Evolutionary conservation across 169 alveolate species (phyloP).

Genomic region (Perkinsus chesapeaki): DNA sequence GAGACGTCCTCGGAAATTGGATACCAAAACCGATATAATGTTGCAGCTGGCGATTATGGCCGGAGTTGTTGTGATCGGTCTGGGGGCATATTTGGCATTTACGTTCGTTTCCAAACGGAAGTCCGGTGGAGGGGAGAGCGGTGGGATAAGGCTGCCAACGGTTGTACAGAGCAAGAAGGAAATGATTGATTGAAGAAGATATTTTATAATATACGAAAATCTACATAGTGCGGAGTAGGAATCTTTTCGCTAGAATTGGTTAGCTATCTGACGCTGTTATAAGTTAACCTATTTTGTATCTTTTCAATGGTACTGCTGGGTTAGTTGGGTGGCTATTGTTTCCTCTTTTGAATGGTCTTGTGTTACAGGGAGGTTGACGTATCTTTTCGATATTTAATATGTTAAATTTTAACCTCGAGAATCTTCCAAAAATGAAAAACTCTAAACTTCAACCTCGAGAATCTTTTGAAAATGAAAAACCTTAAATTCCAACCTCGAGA

Average conservation of each 20-base stretch:
- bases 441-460: too few species aligned
- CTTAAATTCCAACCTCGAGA: too few species aligned
- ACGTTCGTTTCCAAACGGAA: neutral
- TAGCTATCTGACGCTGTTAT: neutral
- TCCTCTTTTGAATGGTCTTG: too few species aligned
- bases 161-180: neutral
- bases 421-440: too few species aligned
- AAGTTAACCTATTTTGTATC: neutral
- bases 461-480: too few species aligned
- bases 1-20: neutral
- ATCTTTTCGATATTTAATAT: too few species aligned
- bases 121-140: neutral
- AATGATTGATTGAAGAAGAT: neutral
- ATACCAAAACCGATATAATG: neutral
- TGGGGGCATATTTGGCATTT: neutral
- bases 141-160: neutral
- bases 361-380: too few species aligned
- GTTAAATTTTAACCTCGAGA: too few species aligned
- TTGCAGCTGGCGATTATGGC: neutral
- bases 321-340: too few species aligned
- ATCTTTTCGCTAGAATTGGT: neutral
- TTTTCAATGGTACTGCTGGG: neutral
- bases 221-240: neutral
- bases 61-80: neutral
- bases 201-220: neutral